phyloP scores from a whole-genome alignment of 805 yeast species.

The Wickerhamiella nectarea region DNA sequence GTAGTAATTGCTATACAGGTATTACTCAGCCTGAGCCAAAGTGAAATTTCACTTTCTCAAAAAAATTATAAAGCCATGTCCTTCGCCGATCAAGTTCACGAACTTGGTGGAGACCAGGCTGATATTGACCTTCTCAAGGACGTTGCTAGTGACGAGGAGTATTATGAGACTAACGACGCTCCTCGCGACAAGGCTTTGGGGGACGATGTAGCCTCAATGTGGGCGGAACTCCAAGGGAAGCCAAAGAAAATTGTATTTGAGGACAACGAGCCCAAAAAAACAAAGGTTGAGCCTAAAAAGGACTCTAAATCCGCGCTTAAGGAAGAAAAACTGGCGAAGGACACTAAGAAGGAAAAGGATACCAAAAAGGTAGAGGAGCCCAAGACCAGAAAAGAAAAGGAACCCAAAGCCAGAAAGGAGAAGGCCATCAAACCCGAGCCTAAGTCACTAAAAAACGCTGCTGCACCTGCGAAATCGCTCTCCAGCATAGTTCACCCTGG shows the following conservation, averaged over 20 bases:
- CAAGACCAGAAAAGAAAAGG: slow-evolving; percentile 19
- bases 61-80: slow-evolving; percentile 15
- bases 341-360: slow-evolving; percentile 6
- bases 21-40: not conserved
- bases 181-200: slow-evolving; percentile 15
- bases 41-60: not conserved
- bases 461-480: slow-evolving; percentile 12
- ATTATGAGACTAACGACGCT: slow-evolving; percentile 24
- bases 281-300: slow-evolving; percentile 23
- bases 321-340: too few species aligned
- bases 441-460: not conserved
- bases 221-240: slow-evolving; percentile 16
- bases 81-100: slow-evolving; percentile 59
- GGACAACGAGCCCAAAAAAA: slow-evolving; percentile 27
- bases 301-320: too few species aligned
- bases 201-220: slow-evolving; percentile 19
- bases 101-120: slow-evolving; percentile 76
- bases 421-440: slow-evolving; percentile 13
- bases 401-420: slow-evolving; percentile 19
- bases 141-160: slow-evolving; percentile 29
- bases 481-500: slow-evolving; percentile 18
- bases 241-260: slow-evolving; percentile 14
- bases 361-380: slow-evolving; percentile 27
- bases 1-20: too few species aligned
- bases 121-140: slow-evolving; percentile 55